Base-by-base conservation (phyloP, 306 rosid genomes). In the Canavalia gladiata region DNA sequence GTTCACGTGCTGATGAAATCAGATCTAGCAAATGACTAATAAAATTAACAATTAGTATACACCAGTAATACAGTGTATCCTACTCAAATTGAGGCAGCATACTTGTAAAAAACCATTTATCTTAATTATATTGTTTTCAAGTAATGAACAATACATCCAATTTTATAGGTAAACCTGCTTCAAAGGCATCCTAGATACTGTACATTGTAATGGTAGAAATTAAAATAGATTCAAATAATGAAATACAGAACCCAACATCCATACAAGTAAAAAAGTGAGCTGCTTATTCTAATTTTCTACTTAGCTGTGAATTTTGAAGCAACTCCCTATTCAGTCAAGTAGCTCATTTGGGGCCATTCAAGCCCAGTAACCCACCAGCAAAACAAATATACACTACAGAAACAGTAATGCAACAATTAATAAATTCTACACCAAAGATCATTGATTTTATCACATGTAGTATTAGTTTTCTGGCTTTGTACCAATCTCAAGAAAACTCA, bases 401-500 rank as follows among this genome's bases (percentile, higher is more conserved):
- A 33, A 55, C 35, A 43, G 79, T 34, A 50, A 4, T 41, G n/a
- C 50, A 59, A 9, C 35, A 52, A 63, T 11, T 9, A 52, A 59
- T 42, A 72, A 70, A 77, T 30, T 31, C 47, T n/a, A 30, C 74
- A 55, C 37, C 35, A 34, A 13, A 42, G 35, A 34, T 77, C 33
- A 43, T 37, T 52, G 33, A 42, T 59, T 68, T 70, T 64, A 75
- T 37, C 51, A 6, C 8, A 29, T 18, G 54, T 7, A 81, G 6
- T 12, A 67, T 18, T 45, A 62, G 28, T 58, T 77, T 65, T 60
- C 50, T 39, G 25, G 9, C 55, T 46, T 46, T 4, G 6, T 60
- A 56, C 72, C 30, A 35, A 76, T 69, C 68, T 55, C 59, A n/a
- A 76, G 51, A 59, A 76, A 54, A 68, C 39, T 59, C 25, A 56